Base-by-base conservation (phyloP, 352 stramenopile genomes). In the Pythium plurisporium region DNA sequence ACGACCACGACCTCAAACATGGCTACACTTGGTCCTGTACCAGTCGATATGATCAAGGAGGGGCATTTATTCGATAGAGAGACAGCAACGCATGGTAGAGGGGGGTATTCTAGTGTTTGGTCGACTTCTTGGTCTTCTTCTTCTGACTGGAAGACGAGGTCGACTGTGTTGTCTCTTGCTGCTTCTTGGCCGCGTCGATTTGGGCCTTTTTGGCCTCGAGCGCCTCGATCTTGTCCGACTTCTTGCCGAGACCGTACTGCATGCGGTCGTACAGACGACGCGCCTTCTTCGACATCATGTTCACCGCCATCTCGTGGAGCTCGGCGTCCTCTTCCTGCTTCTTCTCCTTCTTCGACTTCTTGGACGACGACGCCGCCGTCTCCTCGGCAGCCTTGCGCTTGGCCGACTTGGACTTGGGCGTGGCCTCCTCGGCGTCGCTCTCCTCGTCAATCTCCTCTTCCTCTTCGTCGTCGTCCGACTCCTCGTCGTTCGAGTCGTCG, bases 261-360 rank as follows among this genome's bases (percentile, higher is more conserved):
- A 97, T 97, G 26, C 87, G 82, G 62, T 93, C 83, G 56, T 97
- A 96, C 64, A 97, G 70, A 31, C 87, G 78, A 69, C 94, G 95
- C 22, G 87, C 70, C 73, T 97, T 97, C 69, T 97, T 97, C 38
- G 84, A 94, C 89, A 97, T 97, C 86, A 97, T 96, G 26, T 74
- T 94, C 43, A 89, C 88, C n/a, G 84, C 42, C 42, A 48, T 48
- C 22, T 48, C 42, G 42, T 91, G 79, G n/a, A 90, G 74, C 48
- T 93, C 83, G 11, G 72, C 72, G 2, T 48, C 42, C 31, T 48
- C 42, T 34, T 48, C 9, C 5, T 34, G 5, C 20, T 48, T n/a
- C 12, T 48, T 48, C 42, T 5, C n/a, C 22, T 48, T 48, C 70
- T 91, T 88, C 22, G 79, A 86, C 71, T 86, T 82, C 69, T 89